These are phyloP conservation scores for Nannochloropsis gaditana DNA, from an alignment of 108 stramenopile species.

Conservation along the genomic window DNA sequence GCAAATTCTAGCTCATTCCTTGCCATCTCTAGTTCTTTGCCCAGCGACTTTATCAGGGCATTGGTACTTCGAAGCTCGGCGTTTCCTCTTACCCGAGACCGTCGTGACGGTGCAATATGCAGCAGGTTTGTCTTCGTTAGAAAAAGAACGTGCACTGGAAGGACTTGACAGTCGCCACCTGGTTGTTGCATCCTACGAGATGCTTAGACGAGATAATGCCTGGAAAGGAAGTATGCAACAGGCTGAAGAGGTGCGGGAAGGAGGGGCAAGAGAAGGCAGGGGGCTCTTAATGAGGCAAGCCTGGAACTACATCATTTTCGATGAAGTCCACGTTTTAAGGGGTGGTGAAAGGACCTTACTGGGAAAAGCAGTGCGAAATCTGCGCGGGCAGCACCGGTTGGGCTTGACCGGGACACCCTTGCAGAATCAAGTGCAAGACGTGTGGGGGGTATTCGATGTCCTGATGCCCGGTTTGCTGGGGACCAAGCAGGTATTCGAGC, in stretches of 20 bases:
- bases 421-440: conserved; percentile 87
- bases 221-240: background rate
- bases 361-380: conserved; percentile 29
- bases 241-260: background rate
- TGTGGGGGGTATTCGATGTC: conserved; percentile 64
- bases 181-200: conserved; percentile 38
- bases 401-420: conserved; percentile 95
- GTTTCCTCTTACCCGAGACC: background rate
- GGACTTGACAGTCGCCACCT: conserved; percentile 1
- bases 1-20: background rate
- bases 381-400: conserved; percentile 62
- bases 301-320: conserved; percentile 39
- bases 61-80: background rate
- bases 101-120: background rate
- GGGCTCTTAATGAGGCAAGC: background rate
- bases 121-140: conserved; percentile 3
- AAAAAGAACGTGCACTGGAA: background rate
- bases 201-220: conserved; percentile 26
- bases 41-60: background rate
- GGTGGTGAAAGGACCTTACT: conserved; percentile 25
- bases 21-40: background rate
- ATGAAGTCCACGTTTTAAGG: conserved; percentile 39
- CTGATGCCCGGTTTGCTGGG: conserved; percentile 42
- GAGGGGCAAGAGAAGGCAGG: background rate
- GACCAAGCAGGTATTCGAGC: background rate